These are phyloP conservation scores for Pythium apleroticum DNA, from an alignment of 352 stramenopile species.

Conservation along the genomic window DNA sequence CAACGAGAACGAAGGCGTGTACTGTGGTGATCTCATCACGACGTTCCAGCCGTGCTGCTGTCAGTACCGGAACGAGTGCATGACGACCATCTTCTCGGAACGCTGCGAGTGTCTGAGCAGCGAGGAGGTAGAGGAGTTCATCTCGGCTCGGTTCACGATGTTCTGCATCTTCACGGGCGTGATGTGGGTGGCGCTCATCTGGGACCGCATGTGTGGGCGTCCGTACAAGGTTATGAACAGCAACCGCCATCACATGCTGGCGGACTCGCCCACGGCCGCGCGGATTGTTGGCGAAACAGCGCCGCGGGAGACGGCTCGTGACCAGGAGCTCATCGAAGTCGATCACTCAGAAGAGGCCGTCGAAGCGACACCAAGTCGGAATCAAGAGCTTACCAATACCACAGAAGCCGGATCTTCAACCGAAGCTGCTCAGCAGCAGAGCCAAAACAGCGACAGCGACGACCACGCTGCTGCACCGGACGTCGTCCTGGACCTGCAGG, in stretches of 20 bases:
- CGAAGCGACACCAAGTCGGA: background rate
- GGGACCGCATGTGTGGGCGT: slow-evolving; percentile 73
- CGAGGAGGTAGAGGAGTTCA: slow-evolving; percentile 52
- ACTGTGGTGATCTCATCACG: slow-evolving; percentile 63
- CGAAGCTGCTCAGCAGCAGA: background rate
- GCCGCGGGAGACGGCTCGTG: slow-evolving; percentile 23
- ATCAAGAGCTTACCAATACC: background rate
- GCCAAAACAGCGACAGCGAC: background rate
- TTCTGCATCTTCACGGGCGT: slow-evolving; percentile 64
- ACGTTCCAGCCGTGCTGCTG: slow-evolving; percentile 78
- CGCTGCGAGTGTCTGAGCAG: slow-evolving; percentile 69
- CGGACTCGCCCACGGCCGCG: slow-evolving; percentile 50
- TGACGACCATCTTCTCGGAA: slow-evolving; percentile 73
- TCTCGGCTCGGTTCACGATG: slow-evolving; percentile 71
- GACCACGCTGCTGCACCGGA: slow-evolving; percentile 9
- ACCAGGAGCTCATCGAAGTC: slow-evolving; percentile 31
- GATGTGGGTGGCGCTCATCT: slow-evolving; percentile 58
- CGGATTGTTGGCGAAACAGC: slow-evolving; percentile 15
- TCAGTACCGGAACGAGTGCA: slow-evolving; percentile 70
- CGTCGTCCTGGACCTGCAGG: slow-evolving; percentile 12
- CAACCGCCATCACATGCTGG: slow-evolving; percentile 57
- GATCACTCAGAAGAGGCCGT: slow-evolving; percentile 5
- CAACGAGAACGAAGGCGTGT: slow-evolving; percentile 54
- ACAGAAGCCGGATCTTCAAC: background rate
- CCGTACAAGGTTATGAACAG: slow-evolving; percentile 84